Evolutionary conservation across 192 early-diverging fungal species (phyloP), one percentile per base, ranked within the genome.

Genomic region (Coemansia sp.): DNA sequence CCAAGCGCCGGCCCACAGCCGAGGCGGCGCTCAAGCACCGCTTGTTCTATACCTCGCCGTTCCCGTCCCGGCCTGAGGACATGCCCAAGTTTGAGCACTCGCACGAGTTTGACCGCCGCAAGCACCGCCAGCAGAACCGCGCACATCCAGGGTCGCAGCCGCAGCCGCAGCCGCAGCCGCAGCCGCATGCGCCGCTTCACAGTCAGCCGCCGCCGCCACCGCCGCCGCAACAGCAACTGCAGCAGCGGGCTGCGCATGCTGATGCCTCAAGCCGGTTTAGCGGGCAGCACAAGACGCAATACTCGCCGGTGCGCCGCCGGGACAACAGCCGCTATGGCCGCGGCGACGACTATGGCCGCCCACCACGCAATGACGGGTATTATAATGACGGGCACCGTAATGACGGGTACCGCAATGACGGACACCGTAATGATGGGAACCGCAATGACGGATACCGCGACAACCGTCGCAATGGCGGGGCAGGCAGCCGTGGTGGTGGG

Each of bases 81-180:
- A 64, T 91, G 67, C 90, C 90, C 6, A 83, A 81, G 45, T 92
- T 89, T 51, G 87, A 90, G 62, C 81, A 90, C 25, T 87, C 85
- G 45, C 91, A 92, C 65, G 91, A 92, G 69, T 88, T 87, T 61
- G 88, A 90, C 60, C 82, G 86, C 19, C 84, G 62, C 64, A 80
- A 71, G 69, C 64, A 54, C 27, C 65, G 69, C 27, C 59, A 64
- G 29, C 50, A 53, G 9, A 49, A 49, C 29, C 33, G 32, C 3
- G 53, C 32, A 8, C 69, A 59, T 21, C 68, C 52, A 25, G 61
- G 48, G 24, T 31, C 40, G 21, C 56, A 54, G 42, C 59, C 46
- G 42, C 56, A 11, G 6, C 30, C 58, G 23, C 60, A 48, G 53
- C 49, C 58, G 42, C 68, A 59, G 24, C 10, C 48, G 19, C 48